Conservation (phyloP, 1,284 basidiomycete species). For the Cystobasidium pallidum region DNA sequence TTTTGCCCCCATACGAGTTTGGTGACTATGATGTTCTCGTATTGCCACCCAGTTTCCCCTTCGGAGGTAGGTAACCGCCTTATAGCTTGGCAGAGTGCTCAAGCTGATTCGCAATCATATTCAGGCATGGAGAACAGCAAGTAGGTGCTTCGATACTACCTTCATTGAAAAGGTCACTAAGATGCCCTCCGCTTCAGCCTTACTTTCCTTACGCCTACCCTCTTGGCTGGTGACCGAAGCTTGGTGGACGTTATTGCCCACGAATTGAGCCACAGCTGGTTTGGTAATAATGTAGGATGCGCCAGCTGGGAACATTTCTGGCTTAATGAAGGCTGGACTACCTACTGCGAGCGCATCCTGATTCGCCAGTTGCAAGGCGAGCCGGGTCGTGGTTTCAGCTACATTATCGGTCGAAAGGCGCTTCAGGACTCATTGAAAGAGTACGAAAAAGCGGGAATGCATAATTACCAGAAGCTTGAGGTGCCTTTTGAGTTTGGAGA, state of each 20-base stretch:
- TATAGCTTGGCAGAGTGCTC: constrained; percentile 5
- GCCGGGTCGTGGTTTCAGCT: constrained; percentile 79
- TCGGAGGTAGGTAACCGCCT: constrained; percentile 56
- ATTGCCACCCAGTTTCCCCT: constrained; percentile 92
- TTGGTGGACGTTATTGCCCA: constrained; percentile 83
- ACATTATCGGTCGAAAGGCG: constrained; percentile 73
- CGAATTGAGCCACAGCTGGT: constrained; percentile 69
- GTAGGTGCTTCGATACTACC: constrained; percentile 54
- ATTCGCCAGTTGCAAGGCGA: constrained; percentile 74
- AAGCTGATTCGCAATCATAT: constrained; percentile 60
- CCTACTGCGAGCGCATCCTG: constrained; percentile 86
- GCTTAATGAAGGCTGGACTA: constrained; percentile 87
- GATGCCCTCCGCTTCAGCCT: constrained; percentile 1
- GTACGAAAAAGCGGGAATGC: constrained; percentile 59
- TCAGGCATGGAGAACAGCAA: constrained; percentile 75
- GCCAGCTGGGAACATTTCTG: constrained; percentile 69
- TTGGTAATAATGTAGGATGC: constrained; percentile 72
- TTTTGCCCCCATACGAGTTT: constrained; percentile 74
- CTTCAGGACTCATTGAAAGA: constrained; percentile 72
- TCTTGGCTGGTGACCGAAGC: constrained; percentile 66
- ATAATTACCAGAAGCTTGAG: constrained; percentile 71
- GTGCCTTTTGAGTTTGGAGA: constrained; percentile 82
- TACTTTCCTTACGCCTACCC: constrained; percentile 79
- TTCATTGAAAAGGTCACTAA: too few relatives aligned
- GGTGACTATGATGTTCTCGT: constrained; percentile 89